Percentiles rank a stretch among this genome's conserved stretches.
Evolutionary conservation across 495 filamentous ascomycete genomes (phyloP).

Genomic region (Hypoxylon lienhwacheense): DNA sequence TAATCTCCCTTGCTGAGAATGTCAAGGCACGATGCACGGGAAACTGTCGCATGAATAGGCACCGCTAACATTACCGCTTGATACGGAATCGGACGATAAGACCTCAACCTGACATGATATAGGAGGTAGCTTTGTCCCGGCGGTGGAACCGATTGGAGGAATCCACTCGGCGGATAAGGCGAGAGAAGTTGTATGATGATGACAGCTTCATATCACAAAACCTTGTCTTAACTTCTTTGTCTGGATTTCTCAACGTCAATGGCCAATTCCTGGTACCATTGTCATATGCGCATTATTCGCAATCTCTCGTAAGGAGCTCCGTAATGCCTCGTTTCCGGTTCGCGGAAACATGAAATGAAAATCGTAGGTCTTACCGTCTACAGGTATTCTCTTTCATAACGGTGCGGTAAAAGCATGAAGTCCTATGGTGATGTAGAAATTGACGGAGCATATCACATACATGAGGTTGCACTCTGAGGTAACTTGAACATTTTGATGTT

Average conservation of each 20-base stretch:
- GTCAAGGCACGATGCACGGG: slow-evolving; percentile 13
- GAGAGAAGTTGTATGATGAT: slow-evolving; percentile 24
- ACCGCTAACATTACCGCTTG: slow-evolving; percentile 5
- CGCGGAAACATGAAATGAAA: not conserved
- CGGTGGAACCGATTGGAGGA: slow-evolving; percentile 35
- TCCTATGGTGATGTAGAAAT: not conserved
- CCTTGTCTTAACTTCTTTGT: slow-evolving; percentile 15
- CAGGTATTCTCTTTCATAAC: no score
- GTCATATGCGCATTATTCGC: slow-evolving; percentile 2
- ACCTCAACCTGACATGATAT: slow-evolving; percentile 21
- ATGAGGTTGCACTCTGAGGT: not conserved
- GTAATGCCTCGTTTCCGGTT: no score
- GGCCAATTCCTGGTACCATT: slow-evolving; percentile 6
- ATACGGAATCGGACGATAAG: slow-evolving; percentile 25
- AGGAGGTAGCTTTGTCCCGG: slow-evolving; percentile 20
- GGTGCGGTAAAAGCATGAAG: no score
- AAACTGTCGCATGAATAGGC: not conserved
- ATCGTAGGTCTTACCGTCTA: no score
- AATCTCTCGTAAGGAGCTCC: no score
- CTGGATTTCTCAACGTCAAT: slow-evolving; percentile 11
- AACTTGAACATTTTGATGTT: not conserved
- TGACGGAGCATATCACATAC: not conserved
- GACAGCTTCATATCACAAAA: slow-evolving; percentile 20
- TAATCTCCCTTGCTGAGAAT: not conserved
- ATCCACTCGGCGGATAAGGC: slow-evolving; percentile 28